Evolutionary conservation across 1,284 basidiomycete species (phyloP).

Genomic region (Heterobasidion annosum): DNA sequence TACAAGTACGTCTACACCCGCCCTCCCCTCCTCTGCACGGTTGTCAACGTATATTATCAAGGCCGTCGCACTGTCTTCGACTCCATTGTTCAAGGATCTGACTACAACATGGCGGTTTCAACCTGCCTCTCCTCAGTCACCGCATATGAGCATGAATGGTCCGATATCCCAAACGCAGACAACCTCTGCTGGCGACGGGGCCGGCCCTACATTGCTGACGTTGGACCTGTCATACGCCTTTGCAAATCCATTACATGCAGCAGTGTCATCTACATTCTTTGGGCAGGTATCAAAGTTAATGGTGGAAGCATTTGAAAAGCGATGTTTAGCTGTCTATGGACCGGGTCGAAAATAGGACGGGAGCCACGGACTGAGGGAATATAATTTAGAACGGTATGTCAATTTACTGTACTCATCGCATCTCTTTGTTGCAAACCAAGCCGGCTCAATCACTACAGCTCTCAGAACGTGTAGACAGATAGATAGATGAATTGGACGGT

Average conservation of each 20-base stretch:
- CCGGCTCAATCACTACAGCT: no score
- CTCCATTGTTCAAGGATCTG: constrained; percentile 81
- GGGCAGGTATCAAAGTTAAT: constrained; percentile 82
- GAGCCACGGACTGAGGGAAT: no score
- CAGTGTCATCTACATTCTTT: constrained; percentile 77
- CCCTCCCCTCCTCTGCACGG: constrained; percentile 1
- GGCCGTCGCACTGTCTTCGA: constrained; percentile 75
- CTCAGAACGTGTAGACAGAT: no score
- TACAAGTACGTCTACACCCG: constrained; percentile 50
- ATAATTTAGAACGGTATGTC: no score
- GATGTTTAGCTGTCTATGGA: constrained; percentile 70
- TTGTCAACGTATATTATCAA: constrained; percentile 14
- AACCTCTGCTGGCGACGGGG: constrained; percentile 13
- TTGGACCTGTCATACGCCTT: constrained; percentile 84
- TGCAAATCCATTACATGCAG: constrained; percentile 78
- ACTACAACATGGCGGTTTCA: constrained; percentile 78
- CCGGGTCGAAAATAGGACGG: constrained; percentile 12
- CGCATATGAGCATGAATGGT: constrained; percentile 23
- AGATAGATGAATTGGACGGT: no score
- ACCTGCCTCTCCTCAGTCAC: constrained; percentile 37
- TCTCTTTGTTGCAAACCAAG: no score
- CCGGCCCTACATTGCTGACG: constrained; percentile 61
- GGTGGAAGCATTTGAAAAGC: constrained; percentile 86
- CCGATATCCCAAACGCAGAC: constrained; percentile 9
- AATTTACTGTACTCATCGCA: no score